phyloP scores from a whole-genome alignment of 2,329 filamentous ascomycete species.

The Monilinia vaccinii-corymbosi region DNA sequence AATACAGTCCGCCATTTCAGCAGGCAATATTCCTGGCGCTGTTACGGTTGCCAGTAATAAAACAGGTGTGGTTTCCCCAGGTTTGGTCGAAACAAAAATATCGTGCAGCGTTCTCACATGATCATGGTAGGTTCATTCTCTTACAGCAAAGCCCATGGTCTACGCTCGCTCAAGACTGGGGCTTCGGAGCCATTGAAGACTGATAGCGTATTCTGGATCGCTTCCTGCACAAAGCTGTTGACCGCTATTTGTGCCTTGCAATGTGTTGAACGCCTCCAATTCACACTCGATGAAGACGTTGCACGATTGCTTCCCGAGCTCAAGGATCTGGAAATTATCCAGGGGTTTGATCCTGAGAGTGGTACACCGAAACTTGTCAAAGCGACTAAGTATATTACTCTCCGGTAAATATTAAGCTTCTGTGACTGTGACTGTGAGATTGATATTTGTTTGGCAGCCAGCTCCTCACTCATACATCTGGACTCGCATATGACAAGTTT shows the following conservation, averaged over 20 bases:
- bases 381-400: slow-evolving; percentile 21
- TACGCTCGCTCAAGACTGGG: slow-evolving; percentile 37
- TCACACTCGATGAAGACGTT: slow-evolving; percentile 40
- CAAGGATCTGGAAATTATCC: slow-evolving; percentile 23
- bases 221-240: slow-evolving; percentile 49
- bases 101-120: background rate
- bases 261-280: slow-evolving; percentile 41
- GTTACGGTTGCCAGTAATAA: slow-evolving; percentile 14
- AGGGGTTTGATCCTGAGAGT: slow-evolving; percentile 18
- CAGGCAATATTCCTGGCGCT: slow-evolving; percentile 16
- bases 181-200: slow-evolving; percentile 49
- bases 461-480: slow-evolving; percentile 22
- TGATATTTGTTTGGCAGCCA: background rate
- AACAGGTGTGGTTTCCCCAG: slow-evolving; percentile 9
- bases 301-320: slow-evolving; percentile 21
- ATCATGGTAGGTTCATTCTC: slow-evolving; percentile 28
- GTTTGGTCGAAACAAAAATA: background rate
- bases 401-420: slow-evolving; percentile 16
- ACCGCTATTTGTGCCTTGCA: slow-evolving; percentile 45
- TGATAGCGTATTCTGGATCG: slow-evolving; percentile 52
- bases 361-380: slow-evolving; percentile 16
- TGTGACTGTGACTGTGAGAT: background rate
- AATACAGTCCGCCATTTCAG: background rate
- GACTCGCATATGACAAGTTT: slow-evolving; percentile 17
- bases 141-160: slow-evolving; percentile 31